phyloP scores from a whole-genome alignment of 2,329 filamentous ascomycete genomes.

The Paracorniculantispora psalliotae region DNA sequence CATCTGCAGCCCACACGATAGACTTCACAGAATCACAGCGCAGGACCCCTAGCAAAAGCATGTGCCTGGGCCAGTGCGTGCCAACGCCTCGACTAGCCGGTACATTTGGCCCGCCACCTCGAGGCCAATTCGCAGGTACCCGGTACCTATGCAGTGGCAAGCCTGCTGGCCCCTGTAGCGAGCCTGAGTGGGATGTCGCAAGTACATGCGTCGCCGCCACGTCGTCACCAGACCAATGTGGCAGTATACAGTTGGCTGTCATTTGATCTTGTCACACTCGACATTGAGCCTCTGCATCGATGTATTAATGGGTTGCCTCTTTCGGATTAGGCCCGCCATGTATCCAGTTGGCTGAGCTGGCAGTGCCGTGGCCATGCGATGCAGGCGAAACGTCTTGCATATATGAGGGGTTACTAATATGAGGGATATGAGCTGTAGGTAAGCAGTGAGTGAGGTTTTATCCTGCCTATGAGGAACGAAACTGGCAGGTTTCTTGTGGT shows the following conservation, averaged over 20 bases:
- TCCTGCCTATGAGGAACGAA: no score
- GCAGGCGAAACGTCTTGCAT: no score
- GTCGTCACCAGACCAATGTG: not conserved
- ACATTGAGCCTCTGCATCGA: not conserved
- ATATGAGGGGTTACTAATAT: no score
- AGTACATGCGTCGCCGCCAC: not conserved
- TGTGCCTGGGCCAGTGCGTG: conserved; percentile 4
- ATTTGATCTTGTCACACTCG: conserved; percentile 1
- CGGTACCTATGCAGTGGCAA: not conserved
- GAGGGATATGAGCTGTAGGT: no score
- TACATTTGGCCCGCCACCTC: not conserved
- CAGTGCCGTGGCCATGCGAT: no score
- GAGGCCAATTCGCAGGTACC: not conserved
- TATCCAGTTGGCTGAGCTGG: no score
- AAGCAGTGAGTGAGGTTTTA: no score
- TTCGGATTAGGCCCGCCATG: not conserved
- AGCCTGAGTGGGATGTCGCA: not conserved
- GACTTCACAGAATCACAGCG: not conserved
- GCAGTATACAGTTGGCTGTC: not conserved
- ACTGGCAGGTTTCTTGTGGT: no score
- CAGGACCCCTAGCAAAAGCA: not conserved
- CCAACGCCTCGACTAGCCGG: not conserved
- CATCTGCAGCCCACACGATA: no score
- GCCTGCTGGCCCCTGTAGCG: not conserved
- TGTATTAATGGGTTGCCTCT: not conserved